Base-by-base conservation (phyloP, 2,329 filamentous ascomycete genomes). In the Zymoseptoria ardabiliae region DNA sequence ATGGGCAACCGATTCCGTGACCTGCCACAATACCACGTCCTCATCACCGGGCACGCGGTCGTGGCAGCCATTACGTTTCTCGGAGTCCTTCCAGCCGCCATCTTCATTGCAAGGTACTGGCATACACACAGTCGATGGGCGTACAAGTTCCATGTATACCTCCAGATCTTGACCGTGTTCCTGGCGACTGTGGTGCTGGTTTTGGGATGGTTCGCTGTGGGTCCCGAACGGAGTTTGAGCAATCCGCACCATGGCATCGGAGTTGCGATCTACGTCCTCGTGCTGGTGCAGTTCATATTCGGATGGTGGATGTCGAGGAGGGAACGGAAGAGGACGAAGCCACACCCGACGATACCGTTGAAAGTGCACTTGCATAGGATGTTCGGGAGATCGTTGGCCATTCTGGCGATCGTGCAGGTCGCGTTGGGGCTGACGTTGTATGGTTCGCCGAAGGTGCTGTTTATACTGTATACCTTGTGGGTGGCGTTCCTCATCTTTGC, bases 381-480 rank as follows among this genome's bases (percentile, higher is more conserved):
- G 91, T 76, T 89, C 19, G 94, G 94, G 19, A 82, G 92, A 59
- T 77, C 83, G 0, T 85, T 93, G 67, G 88, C 89, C 2, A 75
- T 97, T 19, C 79, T 99, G 3, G 94, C 90, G 0, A 86, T 97
- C 65, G 82, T 87, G 3, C 94, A 99, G 72, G 85, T 99, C 10
- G 89, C 94, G 0, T 80, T 99, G 0, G 94, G 94, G 0, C 79
- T 99, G 53, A 92, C 92, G 0, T 80, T 99, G 1, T 99, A 97
- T 69, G 94, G 94, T 5, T 96, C 92, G 28, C 93, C 94, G 4
- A 85, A 88, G 69, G 84, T 82, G 45, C 81, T 92, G 3, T 99
- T 97, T 72, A 85, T 99, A 56, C 78, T 97, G 3, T 99, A 89
- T 70, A 82, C 92, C 0, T 63, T 97, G 0, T 93, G 88, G 79